Percentiles rank a stretch among this genome's conserved stretches.
Conservation (phyloP, 2,329 filamentous ascomycete species). For the Incumbomyces delicatus region DNA sequence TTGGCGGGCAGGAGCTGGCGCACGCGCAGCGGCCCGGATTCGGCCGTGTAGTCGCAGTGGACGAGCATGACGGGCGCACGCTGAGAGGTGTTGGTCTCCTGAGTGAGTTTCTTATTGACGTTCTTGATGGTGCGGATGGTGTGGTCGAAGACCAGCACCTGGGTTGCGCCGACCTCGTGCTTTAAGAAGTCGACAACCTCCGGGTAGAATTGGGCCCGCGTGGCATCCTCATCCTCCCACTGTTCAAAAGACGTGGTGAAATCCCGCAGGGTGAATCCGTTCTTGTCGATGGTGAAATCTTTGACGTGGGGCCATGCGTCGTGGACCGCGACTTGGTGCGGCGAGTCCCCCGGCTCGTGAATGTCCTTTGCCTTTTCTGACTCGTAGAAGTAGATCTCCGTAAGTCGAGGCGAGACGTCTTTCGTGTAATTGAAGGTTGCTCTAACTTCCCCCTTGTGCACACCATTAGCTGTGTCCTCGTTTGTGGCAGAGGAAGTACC, state of each 20-base stretch:
- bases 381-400: constrained; percentile 33
- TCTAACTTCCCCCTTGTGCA: constrained; percentile 24
- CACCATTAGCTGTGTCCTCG: constrained; percentile 11
- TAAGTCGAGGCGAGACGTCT: constrained; percentile 29
- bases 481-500: constrained; percentile 9
- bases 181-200: constrained; percentile 40
- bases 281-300: constrained; percentile 36
- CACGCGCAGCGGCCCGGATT: constrained; percentile 36
- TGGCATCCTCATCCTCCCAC: constrained; percentile 31
- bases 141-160: constrained; percentile 42
- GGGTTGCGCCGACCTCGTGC: constrained; percentile 33
- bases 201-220: constrained; percentile 35
- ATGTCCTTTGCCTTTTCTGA: constrained; percentile 28
- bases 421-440: constrained; percentile 40
- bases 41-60: constrained; percentile 39
- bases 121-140: constrained; percentile 34
- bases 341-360: constrained; percentile 33
- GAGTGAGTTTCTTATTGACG: constrained; percentile 13
- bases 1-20: constrained; percentile 33
- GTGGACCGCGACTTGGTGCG: constrained; percentile 30
- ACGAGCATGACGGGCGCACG: constrained; percentile 19
- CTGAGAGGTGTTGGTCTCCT: constrained; percentile 23
- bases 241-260: constrained; percentile 33
- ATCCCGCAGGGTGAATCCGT: constrained; percentile 38
- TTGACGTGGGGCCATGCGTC: constrained; percentile 35